Conservation (phyloP, 176 grass and related monocot genomes). For the Carex myosuroides region DNA sequence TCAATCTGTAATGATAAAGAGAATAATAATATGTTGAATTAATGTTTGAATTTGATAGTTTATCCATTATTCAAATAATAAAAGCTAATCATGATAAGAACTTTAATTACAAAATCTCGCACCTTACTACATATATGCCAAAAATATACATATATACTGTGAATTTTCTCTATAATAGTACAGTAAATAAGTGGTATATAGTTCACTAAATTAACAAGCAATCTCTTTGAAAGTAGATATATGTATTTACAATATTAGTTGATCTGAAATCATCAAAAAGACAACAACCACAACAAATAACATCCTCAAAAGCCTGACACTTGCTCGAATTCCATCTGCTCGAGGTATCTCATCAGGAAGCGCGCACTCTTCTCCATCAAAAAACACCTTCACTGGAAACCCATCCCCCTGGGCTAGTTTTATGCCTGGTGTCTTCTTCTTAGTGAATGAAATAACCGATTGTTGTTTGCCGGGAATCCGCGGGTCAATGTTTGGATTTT, state of each 20-base stretch:
- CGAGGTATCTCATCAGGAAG: constrained; percentile 50
- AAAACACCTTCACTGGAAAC: constrained; percentile 66
- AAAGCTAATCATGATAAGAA: neutral
- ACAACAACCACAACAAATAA: constrained; percentile 9
- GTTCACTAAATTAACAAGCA: neutral
- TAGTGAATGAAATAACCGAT: constrained; percentile 67
- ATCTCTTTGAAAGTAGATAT: neutral
- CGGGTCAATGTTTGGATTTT: constrained; percentile 3
- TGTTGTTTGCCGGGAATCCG: constrained; percentile 83
- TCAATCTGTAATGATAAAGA: neutral
- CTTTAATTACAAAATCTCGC: neutral
- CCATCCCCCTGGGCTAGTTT: constrained; percentile 48
- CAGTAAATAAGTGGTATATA: neutral
- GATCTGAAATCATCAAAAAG: constrained; percentile 9
- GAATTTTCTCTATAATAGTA: neutral
- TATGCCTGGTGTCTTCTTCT: constrained; percentile 45
- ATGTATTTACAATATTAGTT: neutral
- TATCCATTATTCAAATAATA: neutral
- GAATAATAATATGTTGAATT: neutral
- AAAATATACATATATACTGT: neutral
- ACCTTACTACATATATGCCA: neutral
- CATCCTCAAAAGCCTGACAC: neutral
- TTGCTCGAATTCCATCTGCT: constrained; percentile 4
- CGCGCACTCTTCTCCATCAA: constrained; percentile 83
- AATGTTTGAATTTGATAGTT: neutral